Base-by-base conservation (phyloP, 306 rosid species). In the Malus fusca region DNA sequence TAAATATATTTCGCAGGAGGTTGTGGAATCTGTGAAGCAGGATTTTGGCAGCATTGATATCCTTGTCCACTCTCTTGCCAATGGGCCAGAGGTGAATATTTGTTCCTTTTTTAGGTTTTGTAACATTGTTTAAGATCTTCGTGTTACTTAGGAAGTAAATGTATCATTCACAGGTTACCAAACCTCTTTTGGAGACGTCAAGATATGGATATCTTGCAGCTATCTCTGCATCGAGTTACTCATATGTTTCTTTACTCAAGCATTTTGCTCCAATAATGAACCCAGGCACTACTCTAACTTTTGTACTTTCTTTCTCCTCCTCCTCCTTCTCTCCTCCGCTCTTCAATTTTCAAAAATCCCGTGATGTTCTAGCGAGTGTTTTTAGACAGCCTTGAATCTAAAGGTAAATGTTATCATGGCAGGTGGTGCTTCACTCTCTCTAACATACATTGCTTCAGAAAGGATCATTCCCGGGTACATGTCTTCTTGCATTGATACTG, bases 121-220 rank as follows among this genome's bases (percentile, higher is more conserved):
- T 68, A 7, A 6, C 31, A 0, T 8, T 48, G 43, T 56, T 44
- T 15, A 56, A 56, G 35, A 46, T 77, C 51, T 19, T 61, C 19
- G 25, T 4, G 37, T 22, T 33, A 21, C 48, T 51, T 46, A 40
- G 59, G 48, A 11, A 52, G 14, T 72, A 12, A 15, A 19, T 43
- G 4, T 35, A 31, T 44, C 43, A 37, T 77, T 22, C 55, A 78
- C 82, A 95, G 98, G 99, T 95, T 68, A 89, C 66, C 11, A 95
- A 92, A 78, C 97, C 97, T 61, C 82, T 95, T 71, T 79, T 95
- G 91, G 99, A 95, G 92, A 95, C 99, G 40, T 92, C 97, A 40
- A 87, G 99, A 81, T 87, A 88, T 7, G 99, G 99, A 81, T 95
- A 95, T 85, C 97, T 95, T 77, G 99, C 97, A 53, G 99, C 99